phyloP scores from a whole-genome alignment of 148 eudicot species.

The Diospyros kaki region DNA sequence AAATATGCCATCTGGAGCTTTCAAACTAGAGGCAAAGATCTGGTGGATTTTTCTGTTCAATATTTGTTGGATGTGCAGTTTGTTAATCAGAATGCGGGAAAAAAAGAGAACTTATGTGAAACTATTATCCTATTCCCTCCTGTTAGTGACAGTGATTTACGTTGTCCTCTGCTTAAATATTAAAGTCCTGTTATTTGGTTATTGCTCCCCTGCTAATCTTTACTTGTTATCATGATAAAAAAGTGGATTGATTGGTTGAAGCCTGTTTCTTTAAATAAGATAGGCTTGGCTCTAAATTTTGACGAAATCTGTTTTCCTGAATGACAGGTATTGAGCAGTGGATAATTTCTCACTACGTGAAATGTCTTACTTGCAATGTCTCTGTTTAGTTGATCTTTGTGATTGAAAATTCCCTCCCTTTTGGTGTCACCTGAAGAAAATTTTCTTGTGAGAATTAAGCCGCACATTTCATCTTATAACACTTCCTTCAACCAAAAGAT shows the following conservation, averaged over 20 bases:
- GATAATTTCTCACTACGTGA: background rate
- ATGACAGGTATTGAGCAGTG: background rate
- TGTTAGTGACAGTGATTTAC: background rate
- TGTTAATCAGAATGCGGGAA: background rate
- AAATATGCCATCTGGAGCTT: background rate
- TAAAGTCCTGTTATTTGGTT: background rate
- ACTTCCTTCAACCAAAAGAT: background rate
- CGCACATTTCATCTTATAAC: background rate
- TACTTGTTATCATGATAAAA: background rate
- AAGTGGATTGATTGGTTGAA: background rate
- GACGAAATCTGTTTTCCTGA: background rate
- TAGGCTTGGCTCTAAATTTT: background rate
- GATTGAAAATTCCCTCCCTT: background rate
- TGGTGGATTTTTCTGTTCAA: background rate
- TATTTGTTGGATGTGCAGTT: background rate
- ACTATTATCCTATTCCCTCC: background rate
- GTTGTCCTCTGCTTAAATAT: background rate
- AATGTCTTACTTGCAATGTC: too few relatives aligned
- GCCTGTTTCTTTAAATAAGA: background rate
- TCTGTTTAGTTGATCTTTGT: too few relatives aligned
- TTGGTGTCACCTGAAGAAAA: background rate
- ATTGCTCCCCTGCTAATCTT: background rate
- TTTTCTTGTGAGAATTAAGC: background rate
- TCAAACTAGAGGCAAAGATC: background rate
- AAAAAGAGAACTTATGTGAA: background rate